Evolutionary conservation across 441 rosid genomes (phyloP).

Genomic region (Euphorbia schlechtendalii): DNA sequence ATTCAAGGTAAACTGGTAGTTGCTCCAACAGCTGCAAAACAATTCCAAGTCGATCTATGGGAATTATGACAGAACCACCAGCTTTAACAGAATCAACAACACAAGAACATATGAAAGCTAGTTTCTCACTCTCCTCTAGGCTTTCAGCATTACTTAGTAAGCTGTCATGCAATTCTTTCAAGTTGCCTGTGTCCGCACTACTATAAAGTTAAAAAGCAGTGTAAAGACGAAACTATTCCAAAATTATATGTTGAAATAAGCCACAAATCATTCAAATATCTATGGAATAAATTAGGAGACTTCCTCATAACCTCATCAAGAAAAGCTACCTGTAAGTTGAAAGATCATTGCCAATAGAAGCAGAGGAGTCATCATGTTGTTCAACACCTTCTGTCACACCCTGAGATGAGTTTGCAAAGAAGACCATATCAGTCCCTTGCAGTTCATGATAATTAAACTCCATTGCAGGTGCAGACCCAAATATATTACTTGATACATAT

Average conservation of each 20-base stretch:
- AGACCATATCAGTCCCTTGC: too few relatives aligned
- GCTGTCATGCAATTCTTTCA: slow-evolving; percentile 32
- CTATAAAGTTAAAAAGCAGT: slow-evolving; percentile 11
- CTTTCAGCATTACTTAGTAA: slow-evolving; percentile 37
- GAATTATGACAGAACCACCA: slow-evolving; percentile 74
- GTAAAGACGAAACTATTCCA: slow-evolving; percentile 11
- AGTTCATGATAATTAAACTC: slow-evolving; percentile 48
- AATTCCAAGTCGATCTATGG: slow-evolving; percentile 45
- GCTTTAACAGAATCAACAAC: slow-evolving; percentile 51
- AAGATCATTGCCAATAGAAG: slow-evolving; percentile 11
- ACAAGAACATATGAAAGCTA: slow-evolving; percentile 64
- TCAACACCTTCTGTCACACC: too few relatives aligned
- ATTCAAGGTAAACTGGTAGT: slow-evolving; percentile 44
- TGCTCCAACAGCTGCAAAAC: slow-evolving; percentile 62
- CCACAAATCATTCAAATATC: too few relatives aligned
- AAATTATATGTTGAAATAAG: slow-evolving; percentile 12
- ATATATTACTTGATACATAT: slow-evolving; percentile 50
- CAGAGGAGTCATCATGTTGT: too few relatives aligned
- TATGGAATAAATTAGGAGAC: background rate
- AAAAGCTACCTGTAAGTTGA: slow-evolving; percentile 42
- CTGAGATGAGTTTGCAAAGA: too few relatives aligned
- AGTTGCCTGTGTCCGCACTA: slow-evolving; percentile 27
- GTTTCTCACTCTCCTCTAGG: slow-evolving; percentile 57
- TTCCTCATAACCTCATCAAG: background rate
- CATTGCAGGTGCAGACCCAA: slow-evolving; percentile 52